phyloP scores from a whole-genome alignment of 441 rosid genomes.

The Bruguiera hainesii region DNA sequence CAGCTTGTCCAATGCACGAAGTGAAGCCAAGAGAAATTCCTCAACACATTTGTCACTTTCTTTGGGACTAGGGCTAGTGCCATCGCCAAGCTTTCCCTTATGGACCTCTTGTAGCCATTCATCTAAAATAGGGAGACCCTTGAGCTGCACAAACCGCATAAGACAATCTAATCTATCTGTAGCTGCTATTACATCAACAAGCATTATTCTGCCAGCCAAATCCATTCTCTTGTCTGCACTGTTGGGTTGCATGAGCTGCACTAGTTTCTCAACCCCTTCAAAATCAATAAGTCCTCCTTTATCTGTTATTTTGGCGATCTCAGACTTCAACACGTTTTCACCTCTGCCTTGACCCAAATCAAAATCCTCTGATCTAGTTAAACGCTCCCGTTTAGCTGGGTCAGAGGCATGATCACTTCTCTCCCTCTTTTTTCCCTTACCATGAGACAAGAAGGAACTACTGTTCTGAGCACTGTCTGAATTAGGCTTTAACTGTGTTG shows the following conservation, averaged over 20 bases:
- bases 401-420: conserved; percentile 75
- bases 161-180: conserved; percentile 90
- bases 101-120: conserved; percentile 99
- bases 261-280: conserved; percentile 77
- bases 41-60: conserved; percentile 71
- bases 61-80: conserved; percentile 49
- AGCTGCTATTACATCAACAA: conserved; percentile 76
- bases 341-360: conserved; percentile 48
- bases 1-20: conserved; percentile 87
- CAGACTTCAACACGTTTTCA: conserved; percentile 61
- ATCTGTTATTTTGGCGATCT: conserved; percentile 72
- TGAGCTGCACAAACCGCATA: conserved; percentile 71
- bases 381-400: conserved; percentile 68
- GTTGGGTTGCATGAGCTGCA: conserved; percentile 69
- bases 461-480: conserved; percentile 58
- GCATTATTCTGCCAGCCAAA: conserved; percentile 61
- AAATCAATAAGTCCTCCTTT: conserved; percentile 76
- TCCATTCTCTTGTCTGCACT: conserved; percentile 72
- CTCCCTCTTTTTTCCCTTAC: conserved; percentile 94
- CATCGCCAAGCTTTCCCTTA: conserved; percentile 82
- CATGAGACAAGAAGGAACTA: conserved; percentile 57
- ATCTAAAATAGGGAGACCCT: conserved; percentile 84
- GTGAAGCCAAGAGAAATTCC: conserved; percentile 73
- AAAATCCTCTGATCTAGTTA: conserved; percentile 55
- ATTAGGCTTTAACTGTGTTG: conserved; percentile 61